Base-by-base conservation (phyloP, 1,284 basidiomycete genomes). In the Ceratobasidium sp. region DNA sequence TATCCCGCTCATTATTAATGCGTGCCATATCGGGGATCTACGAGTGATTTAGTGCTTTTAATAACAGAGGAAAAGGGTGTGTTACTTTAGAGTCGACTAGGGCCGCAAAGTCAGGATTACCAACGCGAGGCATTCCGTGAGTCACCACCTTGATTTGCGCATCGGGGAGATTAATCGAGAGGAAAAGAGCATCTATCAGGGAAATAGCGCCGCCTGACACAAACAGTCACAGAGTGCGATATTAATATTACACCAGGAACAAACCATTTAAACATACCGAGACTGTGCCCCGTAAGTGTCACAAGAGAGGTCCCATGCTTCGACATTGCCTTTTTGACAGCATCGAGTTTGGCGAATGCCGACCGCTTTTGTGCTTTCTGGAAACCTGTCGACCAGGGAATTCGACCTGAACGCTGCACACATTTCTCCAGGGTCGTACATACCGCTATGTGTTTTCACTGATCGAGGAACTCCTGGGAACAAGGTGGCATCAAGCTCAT, bases 181-280 rank as follows among this genome's bases (percentile, higher is more conserved):
- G 46, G 54, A 77, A 79, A 10, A 79, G 55, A 2, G 86, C 82
- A 79, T 88, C 87, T 20, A 92, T 83, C 1, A 90, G 84, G 1
- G 89, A 83, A 65, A 92, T 83, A 0, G 90, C 90, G 33, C 86
- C 90, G 16, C 86, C 86, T 75, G 64, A 7, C 2, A 46, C 46
- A 46, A 64, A 52, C 10, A 18, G 20, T 16, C 14, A 62, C 14
- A 8, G 20, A 14, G 5, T 6, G 12, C 18, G 33, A 38, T 14
- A 3, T 38, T 33, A 6, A 52, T 20, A 20, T 6, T 20, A 18
- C 2, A 20, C 20, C 6, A 33, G 6, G 59, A 18, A 7, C 33
- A 20, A 38, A 18, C 27, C n/a, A 18, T 5, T 5, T 33, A 14
- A 3, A 33, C 65, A 33, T n/a, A 67, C 65, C 65, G 8, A 67